Base-by-base conservation (phyloP, 768 basidiomycete genomes). In the Lentinus brumalis region DNA sequence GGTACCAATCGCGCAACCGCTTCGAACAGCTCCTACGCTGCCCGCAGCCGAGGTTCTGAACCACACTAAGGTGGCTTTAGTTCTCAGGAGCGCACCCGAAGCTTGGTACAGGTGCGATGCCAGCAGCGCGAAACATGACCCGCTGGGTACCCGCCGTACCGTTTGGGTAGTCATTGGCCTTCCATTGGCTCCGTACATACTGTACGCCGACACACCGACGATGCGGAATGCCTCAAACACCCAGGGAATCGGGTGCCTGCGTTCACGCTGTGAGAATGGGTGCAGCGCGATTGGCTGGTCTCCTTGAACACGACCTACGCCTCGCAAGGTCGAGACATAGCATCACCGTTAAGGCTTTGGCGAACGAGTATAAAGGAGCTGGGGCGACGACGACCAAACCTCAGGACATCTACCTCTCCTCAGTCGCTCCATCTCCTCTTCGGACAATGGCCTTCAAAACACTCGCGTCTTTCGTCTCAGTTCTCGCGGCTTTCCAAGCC, bases 401-500 rank as follows among this genome's bases (percentile, higher is more conserved):
- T 39, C 57, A 63, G 57, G 57, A 52, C 50, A 53, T n/a, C 21
- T 42, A 41, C 41, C 29, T 42, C 42, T 56, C 40, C 57, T 50
- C 49, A 29, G 9, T 40, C 16, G 2, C 5, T 16, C 29, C 32
- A 15, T 51, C 50, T 53, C 42, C 29, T 14, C 38, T 29, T 59
- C 42, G 38, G 42, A 39, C 60, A 53, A 74, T 73, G 72, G 55
- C 61, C 18, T 64, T 67, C 61, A 67, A 59, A 35, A 44, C 42
- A 38, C 57, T 71, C 56, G 60, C 63, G 30, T 61, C 62, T 38
- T 44, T 67, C 50, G 50, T 64, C 52, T 61, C 61, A 15, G 53
- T 67, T 50, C 21, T 71, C 57, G 62, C 60, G 32, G 65, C 65
- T 53, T 50, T 66, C 39, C 53, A 61, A 10, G 53, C 62, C 35